Percentiles rank a stretch among this genome's conserved stretches.
Evolutionary conservation across 805 yeast species (phyloP).

Genomic region (Ogataea neopini): DNA sequence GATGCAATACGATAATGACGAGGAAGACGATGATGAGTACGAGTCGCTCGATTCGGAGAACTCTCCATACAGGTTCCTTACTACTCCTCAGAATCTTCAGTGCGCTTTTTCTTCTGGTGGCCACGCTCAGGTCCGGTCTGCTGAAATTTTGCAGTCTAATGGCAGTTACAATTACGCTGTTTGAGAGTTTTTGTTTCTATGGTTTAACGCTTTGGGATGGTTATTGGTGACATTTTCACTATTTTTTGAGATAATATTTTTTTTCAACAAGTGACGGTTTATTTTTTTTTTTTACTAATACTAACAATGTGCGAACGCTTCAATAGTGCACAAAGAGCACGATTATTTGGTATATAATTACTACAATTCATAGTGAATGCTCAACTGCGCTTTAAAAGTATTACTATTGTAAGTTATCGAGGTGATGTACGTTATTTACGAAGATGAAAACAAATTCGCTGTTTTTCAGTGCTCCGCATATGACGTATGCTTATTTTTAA

Average conservation of each 20-base stretch:
- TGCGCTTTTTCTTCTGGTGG: constrained; percentile 4
- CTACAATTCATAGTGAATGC: not conserved
- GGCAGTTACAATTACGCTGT: constrained; percentile 1
- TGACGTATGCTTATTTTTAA: not conserved
- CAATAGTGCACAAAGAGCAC: too few species aligned
- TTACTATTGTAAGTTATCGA: too few species aligned
- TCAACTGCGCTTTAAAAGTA: not conserved
- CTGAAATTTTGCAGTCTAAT: not conserved
- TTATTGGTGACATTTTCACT: not conserved
- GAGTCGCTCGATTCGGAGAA: constrained; percentile 28
- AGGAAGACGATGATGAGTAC: constrained; percentile 26
- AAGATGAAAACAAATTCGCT: too few species aligned
- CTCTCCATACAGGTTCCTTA: constrained; percentile 17
- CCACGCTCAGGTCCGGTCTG: constrained; percentile 4
- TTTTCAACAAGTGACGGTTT: not conserved
- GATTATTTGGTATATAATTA: not conserved
- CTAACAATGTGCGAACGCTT: not conserved
- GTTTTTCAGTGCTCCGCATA: too few species aligned
- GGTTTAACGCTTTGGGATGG: not conserved
- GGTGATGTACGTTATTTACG: not conserved
- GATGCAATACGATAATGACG: not conserved
- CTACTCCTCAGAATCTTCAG: constrained; percentile 1
- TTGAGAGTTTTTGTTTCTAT: not conserved
- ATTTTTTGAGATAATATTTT: not conserved
- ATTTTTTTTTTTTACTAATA: not conserved